These are phyloP conservation scores for Prosopis cineraria DNA, from an alignment of 306 rosid species.

Conservation along the genomic window DNA sequence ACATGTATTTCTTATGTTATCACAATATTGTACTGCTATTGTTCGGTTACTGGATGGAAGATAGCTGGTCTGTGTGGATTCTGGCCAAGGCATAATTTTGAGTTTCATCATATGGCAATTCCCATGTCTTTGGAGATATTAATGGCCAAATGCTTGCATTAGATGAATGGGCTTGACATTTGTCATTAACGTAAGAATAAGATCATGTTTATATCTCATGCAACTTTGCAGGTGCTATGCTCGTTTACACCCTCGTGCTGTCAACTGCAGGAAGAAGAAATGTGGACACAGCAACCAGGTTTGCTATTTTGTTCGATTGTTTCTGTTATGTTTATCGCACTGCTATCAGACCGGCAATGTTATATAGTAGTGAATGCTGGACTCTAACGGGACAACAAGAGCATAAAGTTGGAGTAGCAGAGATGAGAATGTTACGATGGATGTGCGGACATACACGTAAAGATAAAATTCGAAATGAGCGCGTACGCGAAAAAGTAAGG, in stretches of 20 bases:
- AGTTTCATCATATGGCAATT: neutral
- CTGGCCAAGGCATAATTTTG: neutral
- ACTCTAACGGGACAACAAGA: too few species aligned
- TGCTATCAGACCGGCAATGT: too few species aligned
- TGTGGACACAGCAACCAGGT: conserved; percentile 99
- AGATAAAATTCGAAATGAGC: too few species aligned
- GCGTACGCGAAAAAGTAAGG: too few species aligned
- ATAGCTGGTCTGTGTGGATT: neutral
- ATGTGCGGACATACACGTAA: too few species aligned
- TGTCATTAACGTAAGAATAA: neutral
- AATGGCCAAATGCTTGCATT: neutral
- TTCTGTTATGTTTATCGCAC: too few species aligned
- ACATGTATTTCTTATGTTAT: neutral
- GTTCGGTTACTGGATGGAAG: neutral
- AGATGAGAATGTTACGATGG: too few species aligned
- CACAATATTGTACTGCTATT: neutral
- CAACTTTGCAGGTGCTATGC: conserved; percentile 82
- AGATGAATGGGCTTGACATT: neutral
- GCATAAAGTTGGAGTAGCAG: too few species aligned
- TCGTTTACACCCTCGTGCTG: conserved; percentile 98
- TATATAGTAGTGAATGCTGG: too few species aligned
- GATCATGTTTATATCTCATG: neutral
- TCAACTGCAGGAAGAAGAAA: conserved; percentile 99
- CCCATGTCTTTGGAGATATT: neutral
- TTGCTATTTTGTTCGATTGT: neutral